Evolutionary conservation across 192 early-diverging fungal genomes (phyloP).

Genomic region (Coemansia sp.): DNA sequence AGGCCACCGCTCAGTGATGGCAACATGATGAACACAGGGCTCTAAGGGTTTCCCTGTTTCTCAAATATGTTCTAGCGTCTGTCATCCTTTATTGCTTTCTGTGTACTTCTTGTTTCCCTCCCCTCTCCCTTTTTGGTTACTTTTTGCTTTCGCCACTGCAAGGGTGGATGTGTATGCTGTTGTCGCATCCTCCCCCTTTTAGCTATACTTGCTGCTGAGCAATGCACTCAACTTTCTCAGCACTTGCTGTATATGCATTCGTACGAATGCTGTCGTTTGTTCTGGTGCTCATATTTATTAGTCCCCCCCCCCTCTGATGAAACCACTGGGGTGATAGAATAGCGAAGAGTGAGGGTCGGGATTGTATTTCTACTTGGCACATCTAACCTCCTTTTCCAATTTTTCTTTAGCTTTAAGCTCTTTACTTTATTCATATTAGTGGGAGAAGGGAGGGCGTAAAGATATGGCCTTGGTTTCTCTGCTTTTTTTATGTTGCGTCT

Average conservation of each 20-base stretch:
- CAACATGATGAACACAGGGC: conserved; percentile 40
- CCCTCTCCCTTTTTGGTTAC: conserved; percentile 1
- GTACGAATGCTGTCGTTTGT: neutral
- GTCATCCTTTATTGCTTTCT: neutral
- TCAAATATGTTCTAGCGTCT: neutral
- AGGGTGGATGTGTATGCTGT: neutral
- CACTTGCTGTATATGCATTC: neutral
- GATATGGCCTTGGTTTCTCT: conserved; percentile 3
- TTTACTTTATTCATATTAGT: too few relatives aligned
- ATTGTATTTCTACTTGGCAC: conserved; percentile 2
- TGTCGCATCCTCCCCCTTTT: too few relatives aligned
- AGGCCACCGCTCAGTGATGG: conserved; percentile 21
- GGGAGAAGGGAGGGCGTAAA: too few relatives aligned
- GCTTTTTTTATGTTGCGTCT: conserved; percentile 1
- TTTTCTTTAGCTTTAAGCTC: conserved; percentile 8
- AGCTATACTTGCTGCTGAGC: neutral
- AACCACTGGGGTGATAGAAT: neutral
- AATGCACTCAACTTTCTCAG: neutral
- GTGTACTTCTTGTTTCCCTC: conserved; percentile 1
- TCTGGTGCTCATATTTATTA: conserved; percentile 9
- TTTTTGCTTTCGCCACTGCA: conserved; percentile 3
- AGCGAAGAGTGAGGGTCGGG: conserved; percentile 3
- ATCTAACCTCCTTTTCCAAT: conserved; percentile 9
- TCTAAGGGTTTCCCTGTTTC: conserved; percentile 14
- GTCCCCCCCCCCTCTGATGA: neutral